Evolutionary conservation across 2,329 filamentous ascomycete genomes (phyloP).

Genomic region (Colletotrichum ledebouriae): DNA sequence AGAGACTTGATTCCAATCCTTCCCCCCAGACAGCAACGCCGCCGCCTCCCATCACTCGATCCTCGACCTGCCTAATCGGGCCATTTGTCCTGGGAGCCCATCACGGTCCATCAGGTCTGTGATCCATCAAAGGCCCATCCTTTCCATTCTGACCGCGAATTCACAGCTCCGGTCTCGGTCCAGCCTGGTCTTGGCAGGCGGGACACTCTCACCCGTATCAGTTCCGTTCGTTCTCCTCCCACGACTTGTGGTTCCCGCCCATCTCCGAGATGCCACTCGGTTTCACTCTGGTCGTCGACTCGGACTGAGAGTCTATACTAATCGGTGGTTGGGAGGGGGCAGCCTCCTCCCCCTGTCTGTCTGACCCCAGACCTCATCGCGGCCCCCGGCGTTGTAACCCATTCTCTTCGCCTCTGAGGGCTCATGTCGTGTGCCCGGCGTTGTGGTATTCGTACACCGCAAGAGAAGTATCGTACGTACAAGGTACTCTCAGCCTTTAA

Average conservation of each 20-base stretch:
- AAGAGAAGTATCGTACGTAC: not conserved
- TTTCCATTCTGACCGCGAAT: constrained; percentile 20
- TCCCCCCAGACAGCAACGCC: constrained; percentile 17
- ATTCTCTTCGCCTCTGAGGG: not conserved
- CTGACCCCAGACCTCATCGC: constrained; percentile 3
- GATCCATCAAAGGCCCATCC: constrained; percentile 35
- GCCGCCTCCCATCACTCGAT: constrained; percentile 15
- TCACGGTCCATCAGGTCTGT: constrained; percentile 33
- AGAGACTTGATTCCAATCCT: constrained; percentile 3
- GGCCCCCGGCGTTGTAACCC: constrained; percentile 1
- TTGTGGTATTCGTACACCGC: not conserved
- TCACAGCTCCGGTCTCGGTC: constrained; percentile 24
- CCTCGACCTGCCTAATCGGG: constrained; percentile 42
- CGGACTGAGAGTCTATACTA: not conserved
- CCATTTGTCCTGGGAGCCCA: constrained; percentile 37
- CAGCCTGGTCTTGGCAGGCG: constrained; percentile 20
- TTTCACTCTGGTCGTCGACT: not conserved
- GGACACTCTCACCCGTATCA: constrained; percentile 14
- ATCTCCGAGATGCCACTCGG: too few species aligned
- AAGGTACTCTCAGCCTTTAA: constrained; percentile 5
- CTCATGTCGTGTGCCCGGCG: constrained; percentile 2
- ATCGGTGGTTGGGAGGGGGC: not conserved
- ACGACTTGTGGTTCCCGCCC: not conserved
- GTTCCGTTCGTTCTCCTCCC: not conserved
- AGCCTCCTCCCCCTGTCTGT: not conserved